Evolutionary conservation across 768 basidiomycete species (phyloP).

Genomic region (Phylloporus sp.): DNA sequence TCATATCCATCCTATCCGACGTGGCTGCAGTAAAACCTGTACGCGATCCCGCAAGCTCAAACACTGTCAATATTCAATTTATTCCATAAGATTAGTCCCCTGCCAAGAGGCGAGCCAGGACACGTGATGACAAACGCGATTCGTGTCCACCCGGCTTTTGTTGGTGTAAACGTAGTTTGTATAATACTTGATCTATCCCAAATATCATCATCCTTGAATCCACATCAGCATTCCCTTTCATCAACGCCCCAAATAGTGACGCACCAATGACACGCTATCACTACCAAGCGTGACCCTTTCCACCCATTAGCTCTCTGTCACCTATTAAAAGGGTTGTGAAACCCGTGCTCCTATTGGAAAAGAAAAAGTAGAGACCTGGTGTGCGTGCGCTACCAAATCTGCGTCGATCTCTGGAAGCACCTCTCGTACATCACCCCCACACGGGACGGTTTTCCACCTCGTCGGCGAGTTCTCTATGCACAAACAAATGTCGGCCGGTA

Average conservation of each 20-base stretch:
- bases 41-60: too few relatives aligned
- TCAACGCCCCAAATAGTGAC: too few relatives aligned
- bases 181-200: not conserved
- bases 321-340: conserved; percentile 20
- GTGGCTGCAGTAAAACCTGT: too few relatives aligned
- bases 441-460: conserved; percentile 63
- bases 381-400: conserved; percentile 56
- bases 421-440: conserved; percentile 52
- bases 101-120: too few relatives aligned
- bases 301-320: conserved; percentile 22
- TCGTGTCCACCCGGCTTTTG: too few relatives aligned
- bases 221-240: too few relatives aligned
- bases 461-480: conserved; percentile 74
- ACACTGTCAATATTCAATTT: too few relatives aligned
- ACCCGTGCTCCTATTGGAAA: not conserved
- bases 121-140: too few relatives aligned
- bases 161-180: not conserved
- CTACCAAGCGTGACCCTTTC: conserved; percentile 14
- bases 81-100: too few relatives aligned
- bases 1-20: too few relatives aligned
- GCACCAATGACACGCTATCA: conserved; percentile 9
- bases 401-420: conserved; percentile 57
- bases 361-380: not conserved
- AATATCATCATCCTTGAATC: not conserved
- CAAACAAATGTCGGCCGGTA: conserved; percentile 78